A percentile compares a stretch with the other conserved stretches of the same genome.
Evolutionary conservation across 331 rosid species (phyloP).

Genomic region (Telfairia occidentalis): DNA sequence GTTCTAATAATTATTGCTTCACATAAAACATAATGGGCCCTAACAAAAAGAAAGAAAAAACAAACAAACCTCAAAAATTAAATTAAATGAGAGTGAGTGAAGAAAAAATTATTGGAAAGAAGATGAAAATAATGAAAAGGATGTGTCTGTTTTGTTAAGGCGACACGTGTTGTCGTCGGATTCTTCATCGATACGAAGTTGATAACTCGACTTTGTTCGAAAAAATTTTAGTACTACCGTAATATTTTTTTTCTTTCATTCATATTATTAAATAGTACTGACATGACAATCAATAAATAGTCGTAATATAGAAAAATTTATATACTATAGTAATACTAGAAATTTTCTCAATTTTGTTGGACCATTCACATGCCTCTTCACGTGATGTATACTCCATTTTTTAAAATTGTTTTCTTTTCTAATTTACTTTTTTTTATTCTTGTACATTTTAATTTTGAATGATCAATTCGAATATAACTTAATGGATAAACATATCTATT

Average conservation of each 20-base stretch:
- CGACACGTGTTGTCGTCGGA: constrained; percentile 10
- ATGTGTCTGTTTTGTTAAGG: neutral
- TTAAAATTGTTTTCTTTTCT: no score
- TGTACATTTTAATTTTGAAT: no score
- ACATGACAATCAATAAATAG: no score
- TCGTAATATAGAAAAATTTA: no score
- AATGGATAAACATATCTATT: no score
- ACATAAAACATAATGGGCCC: no score
- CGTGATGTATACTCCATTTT: neutral
- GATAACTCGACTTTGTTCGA: neutral
- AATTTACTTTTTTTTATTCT: neutral
- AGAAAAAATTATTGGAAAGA: neutral
- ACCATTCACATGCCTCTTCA: neutral
- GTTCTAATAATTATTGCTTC: neutral
- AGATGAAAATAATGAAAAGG: neutral
- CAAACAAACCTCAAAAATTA: no score
- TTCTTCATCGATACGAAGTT: neutral
- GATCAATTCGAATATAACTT: no score
- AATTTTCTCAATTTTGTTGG: neutral
- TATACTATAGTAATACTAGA: no score
- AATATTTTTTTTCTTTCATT: no score
- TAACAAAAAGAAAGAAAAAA: neutral
- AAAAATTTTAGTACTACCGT: no score
- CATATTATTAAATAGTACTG: no score
- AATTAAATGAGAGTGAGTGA: neutral